A percentile compares a stretch with the other conserved stretches of the same genome.
These are phyloP conservation scores for Ehretia macrophylla DNA, from an alignment of 257 asterid genomes.

Conservation along the genomic window DNA sequence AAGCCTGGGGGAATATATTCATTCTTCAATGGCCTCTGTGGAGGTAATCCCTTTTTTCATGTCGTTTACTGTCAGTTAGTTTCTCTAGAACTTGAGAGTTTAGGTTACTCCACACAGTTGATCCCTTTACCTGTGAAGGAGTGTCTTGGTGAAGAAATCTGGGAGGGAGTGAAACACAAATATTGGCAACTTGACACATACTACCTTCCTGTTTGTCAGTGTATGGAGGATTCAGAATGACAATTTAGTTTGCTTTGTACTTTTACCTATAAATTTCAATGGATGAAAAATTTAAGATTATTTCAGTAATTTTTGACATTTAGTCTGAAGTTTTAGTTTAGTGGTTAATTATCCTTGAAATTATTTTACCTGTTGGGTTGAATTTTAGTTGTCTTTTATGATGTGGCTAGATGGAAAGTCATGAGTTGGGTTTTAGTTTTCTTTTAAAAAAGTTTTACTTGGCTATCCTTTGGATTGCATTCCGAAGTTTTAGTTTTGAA, in stretches of 20 bases:
- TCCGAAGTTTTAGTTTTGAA: too few relatives aligned
- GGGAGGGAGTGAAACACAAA: slow-evolving; percentile 27
- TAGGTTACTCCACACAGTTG: slow-evolving; percentile 82
- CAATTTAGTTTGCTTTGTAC: neutral
- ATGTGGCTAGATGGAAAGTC: neutral
- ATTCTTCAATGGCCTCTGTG: slow-evolving; percentile 95
- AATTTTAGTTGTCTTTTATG: neutral
- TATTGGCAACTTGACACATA: slow-evolving; percentile 97
- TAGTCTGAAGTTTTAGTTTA: neutral
- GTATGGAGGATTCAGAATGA: slow-evolving; percentile 57
- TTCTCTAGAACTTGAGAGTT: slow-evolving; percentile 72
- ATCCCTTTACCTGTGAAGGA: slow-evolving; percentile 92
- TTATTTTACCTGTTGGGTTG: neutral
- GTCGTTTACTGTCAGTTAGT: slow-evolving; percentile 87
- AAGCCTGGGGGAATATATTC: slow-evolving; percentile 77
- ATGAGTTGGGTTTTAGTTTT: neutral
- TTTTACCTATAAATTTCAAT: neutral
- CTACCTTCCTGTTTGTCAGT: slow-evolving; percentile 88
- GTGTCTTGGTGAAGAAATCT: slow-evolving; percentile 70
- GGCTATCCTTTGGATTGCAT: neutral
- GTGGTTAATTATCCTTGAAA: neutral
- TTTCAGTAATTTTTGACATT: neutral
- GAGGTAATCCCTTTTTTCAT: slow-evolving; percentile 89
- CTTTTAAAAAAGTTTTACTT: neutral
- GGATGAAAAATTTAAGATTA: neutral